phyloP scores from a whole-genome alignment of 768 basidiomycete species.

The Tricholoma flavovirens region DNA sequence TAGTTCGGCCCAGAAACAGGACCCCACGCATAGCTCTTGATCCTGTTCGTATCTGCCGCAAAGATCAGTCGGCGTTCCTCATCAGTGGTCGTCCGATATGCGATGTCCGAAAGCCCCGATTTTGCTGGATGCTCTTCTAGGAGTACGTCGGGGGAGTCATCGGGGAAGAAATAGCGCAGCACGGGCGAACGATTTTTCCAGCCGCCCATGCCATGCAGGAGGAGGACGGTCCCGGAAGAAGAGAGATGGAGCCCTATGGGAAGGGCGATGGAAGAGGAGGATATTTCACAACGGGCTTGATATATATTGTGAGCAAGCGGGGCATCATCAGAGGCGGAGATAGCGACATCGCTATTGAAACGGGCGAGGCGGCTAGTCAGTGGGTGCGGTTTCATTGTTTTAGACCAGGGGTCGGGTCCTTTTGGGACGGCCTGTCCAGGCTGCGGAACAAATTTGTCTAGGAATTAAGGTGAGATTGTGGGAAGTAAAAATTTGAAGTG shows the following conservation, averaged over 20 bases:
- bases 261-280: constrained; percentile 9
- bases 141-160: constrained; percentile 9
- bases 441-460: neutral
- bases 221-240: constrained; percentile 19
- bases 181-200: constrained; percentile 29
- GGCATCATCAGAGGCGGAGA: constrained; percentile 13
- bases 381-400: constrained; percentile 18
- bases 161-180: constrained; percentile 21
- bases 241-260: constrained; percentile 19
- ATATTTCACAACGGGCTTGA: constrained; percentile 32
- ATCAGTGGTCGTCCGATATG: constrained; percentile 21
- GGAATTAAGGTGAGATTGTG: too few relatives aligned
- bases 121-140: constrained; percentile 6
- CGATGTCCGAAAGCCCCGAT: constrained; percentile 19
- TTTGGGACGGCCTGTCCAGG: neutral
- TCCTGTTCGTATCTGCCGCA: constrained; percentile 25
- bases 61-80: constrained; percentile 32
- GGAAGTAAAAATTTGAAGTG: neutral
- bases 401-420: neutral
- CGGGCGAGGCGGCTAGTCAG: constrained; percentile 28
- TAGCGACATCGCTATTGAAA: constrained; percentile 22
- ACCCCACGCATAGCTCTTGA: constrained; percentile 35
- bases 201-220: constrained; percentile 20
- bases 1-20: neutral
- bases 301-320: constrained; percentile 24